phyloP scores from a whole-genome alignment of 768 basidiomycete genomes.

The Suillus spraguei region DNA sequence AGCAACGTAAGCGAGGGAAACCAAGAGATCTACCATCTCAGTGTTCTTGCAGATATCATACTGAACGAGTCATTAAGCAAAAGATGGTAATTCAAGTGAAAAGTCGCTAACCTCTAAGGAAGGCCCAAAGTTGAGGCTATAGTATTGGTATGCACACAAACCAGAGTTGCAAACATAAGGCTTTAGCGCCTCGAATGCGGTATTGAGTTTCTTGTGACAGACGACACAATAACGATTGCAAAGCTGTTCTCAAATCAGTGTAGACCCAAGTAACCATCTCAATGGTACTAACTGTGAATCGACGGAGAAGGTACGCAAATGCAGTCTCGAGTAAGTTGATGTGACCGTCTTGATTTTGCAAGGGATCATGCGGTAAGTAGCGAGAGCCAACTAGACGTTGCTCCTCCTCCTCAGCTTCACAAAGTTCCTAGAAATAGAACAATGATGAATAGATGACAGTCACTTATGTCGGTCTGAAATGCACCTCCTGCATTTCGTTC shows the following conservation, averaged over 20 bases:
- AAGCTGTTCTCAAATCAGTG: constrained; percentile 40
- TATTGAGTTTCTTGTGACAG: constrained; percentile 62
- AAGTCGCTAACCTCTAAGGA: constrained; percentile 59
- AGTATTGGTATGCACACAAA: constrained; percentile 73
- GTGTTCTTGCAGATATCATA: constrained; percentile 73
- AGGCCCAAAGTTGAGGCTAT: constrained; percentile 62
- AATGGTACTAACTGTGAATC: constrained; percentile 51
- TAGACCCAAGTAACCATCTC: background rate
- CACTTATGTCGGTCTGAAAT: constrained; percentile 3
- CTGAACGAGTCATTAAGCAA: constrained; percentile 32
- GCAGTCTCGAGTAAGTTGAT: constrained; percentile 66
- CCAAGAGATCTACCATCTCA: constrained; percentile 65
- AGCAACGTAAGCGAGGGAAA: constrained; percentile 61
- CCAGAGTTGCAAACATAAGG: constrained; percentile 72
- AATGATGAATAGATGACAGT: background rate
- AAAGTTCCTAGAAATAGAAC: constrained; percentile 14
- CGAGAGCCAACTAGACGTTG: constrained; percentile 39
- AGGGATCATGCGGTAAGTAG: constrained; percentile 57
- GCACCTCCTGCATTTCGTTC: constrained; percentile 33
- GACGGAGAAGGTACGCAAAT: constrained; percentile 65
- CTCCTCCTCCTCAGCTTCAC: constrained; percentile 48
- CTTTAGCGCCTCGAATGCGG: constrained; percentile 61
- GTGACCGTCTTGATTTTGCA: constrained; percentile 35
- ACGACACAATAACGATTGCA: constrained; percentile 74
- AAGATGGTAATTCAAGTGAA: background rate